Evolutionary conservation across 805 yeast species (phyloP).

Genomic region (Yamadazyma akitaensis): DNA sequence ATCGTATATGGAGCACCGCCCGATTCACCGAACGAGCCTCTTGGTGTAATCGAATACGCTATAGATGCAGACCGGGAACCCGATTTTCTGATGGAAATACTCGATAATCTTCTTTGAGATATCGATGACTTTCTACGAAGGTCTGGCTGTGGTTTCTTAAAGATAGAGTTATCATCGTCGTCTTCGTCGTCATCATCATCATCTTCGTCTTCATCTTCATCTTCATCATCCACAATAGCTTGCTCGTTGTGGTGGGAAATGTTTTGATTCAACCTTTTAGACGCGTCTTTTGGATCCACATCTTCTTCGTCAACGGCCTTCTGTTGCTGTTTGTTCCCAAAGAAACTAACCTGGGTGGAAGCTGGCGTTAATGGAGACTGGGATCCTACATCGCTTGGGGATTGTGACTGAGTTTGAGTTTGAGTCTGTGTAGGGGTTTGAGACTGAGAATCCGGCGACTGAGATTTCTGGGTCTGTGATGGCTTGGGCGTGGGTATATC

Average conservation of each 20-base stretch:
- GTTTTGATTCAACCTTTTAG: conserved; percentile 2
- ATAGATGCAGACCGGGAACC: conserved; percentile 28
- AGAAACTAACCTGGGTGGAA: conserved; percentile 11
- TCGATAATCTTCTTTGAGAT: conserved; percentile 35
- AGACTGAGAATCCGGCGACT: neutral
- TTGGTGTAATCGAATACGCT: conserved; percentile 19
- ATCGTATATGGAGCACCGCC: conserved; percentile 29
- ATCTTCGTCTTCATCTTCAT: conserved; percentile 6
- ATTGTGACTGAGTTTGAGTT: neutral
- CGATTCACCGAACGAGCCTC: conserved; percentile 13
- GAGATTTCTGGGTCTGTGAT: neutral
- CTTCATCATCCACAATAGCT: conserved; percentile 1
- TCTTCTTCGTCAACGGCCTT: conserved; percentile 8
- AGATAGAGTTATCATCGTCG: conserved; percentile 27
- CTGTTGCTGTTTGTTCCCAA: neutral
- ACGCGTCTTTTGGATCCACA: conserved; percentile 14
- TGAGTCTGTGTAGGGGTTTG: neutral
- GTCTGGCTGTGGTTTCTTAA: conserved; percentile 21
- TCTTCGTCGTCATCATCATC: conserved; percentile 12
- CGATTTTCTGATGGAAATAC: conserved; percentile 23
- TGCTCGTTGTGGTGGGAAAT: neutral
- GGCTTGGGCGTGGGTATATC: conserved; percentile 2
- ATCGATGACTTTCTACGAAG: conserved; percentile 27
- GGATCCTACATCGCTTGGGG: neutral
- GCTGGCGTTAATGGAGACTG: conserved; percentile 8